Conservation (phyloP, 495 filamentous ascomycete genomes). For the Penicillium argentinense region DNA sequence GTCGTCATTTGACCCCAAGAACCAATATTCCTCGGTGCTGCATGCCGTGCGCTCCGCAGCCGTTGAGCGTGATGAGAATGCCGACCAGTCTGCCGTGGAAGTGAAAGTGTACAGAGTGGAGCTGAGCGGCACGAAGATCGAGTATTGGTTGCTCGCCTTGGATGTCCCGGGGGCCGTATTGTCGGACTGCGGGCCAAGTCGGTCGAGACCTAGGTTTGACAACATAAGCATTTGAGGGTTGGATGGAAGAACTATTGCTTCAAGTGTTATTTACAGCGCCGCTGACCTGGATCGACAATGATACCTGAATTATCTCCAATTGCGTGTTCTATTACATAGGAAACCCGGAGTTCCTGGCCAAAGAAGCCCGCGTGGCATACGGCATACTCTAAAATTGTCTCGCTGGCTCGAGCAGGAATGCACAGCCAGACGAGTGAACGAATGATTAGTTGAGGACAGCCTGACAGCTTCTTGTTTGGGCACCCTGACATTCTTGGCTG, state of each 20-base stretch:
- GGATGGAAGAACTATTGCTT: too few relatives aligned
- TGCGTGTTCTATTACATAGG: background rate
- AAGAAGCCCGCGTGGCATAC: background rate
- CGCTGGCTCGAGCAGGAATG: background rate
- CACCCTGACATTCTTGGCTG: slow-evolving; percentile 15
- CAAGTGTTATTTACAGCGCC: too few relatives aligned
- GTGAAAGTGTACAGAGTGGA: slow-evolving; percentile 71
- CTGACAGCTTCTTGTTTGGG: slow-evolving; percentile 11
- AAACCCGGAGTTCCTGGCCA: background rate
- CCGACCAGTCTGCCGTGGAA: slow-evolving; percentile 54
- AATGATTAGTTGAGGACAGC: slow-evolving; percentile 1
- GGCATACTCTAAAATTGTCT: background rate
- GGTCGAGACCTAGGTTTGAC: slow-evolving; percentile 61
- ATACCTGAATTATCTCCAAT: background rate
- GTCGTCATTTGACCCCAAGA: slow-evolving; percentile 42
- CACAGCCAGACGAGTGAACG: background rate
- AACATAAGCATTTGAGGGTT: background rate
- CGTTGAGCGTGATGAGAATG: slow-evolving; percentile 19
- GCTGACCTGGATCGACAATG: slow-evolving; percentile 1
- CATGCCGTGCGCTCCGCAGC: slow-evolving; percentile 37
- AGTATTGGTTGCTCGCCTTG: slow-evolving; percentile 75
- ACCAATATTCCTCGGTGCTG: slow-evolving; percentile 33
- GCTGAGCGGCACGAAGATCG: slow-evolving; percentile 58
- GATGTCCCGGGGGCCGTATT: slow-evolving; percentile 53
- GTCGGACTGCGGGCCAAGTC: slow-evolving; percentile 74